Percentiles rank a stretch among this genome's conserved stretches.
phyloP scores from a whole-genome alignment of 768 basidiomycete species.

The Gymnopilus dilepis region DNA sequence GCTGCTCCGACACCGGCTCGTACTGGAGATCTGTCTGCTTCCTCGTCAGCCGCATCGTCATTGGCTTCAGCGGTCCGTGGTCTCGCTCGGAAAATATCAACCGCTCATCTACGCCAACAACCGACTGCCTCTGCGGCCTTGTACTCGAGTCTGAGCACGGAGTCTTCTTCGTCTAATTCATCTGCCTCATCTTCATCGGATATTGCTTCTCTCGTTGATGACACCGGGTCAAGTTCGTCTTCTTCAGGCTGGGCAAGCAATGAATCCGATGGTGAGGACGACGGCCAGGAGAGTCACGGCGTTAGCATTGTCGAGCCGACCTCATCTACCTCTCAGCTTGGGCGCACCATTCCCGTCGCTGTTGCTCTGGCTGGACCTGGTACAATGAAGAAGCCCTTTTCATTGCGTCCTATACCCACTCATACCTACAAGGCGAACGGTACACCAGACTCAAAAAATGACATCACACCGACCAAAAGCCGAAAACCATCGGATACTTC shows the following conservation, averaged over 20 bases:
- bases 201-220: conserved; percentile 66
- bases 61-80: conserved; percentile 61
- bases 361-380: conserved; percentile 34
- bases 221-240: conserved; percentile 64
- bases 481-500: conserved; percentile 58
- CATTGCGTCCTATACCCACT: conserved; percentile 50
- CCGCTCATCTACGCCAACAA: conserved; percentile 41
- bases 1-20: conserved; percentile 4
- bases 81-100: conserved; percentile 62
- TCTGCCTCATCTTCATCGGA: conserved; percentile 48
- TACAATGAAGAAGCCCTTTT: conserved; percentile 47
- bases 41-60: conserved; percentile 21
- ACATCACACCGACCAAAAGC: conserved; percentile 26
- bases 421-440: conserved; percentile 31
- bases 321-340: conserved; percentile 27
- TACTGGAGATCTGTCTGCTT: neutral
- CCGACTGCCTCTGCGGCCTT: conserved; percentile 41
- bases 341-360: conserved; percentile 27
- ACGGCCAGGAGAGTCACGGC: conserved; percentile 37
- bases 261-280: conserved; percentile 56
- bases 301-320: conserved; percentile 38
- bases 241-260: conserved; percentile 58
- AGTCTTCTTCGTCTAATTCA: conserved; percentile 33
- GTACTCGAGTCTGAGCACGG: conserved; percentile 48
- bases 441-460: conserved; percentile 19